Conservation (phyloP, 2,329 filamentous ascomycete genomes). For the Microsporum ferrugineum region DNA sequence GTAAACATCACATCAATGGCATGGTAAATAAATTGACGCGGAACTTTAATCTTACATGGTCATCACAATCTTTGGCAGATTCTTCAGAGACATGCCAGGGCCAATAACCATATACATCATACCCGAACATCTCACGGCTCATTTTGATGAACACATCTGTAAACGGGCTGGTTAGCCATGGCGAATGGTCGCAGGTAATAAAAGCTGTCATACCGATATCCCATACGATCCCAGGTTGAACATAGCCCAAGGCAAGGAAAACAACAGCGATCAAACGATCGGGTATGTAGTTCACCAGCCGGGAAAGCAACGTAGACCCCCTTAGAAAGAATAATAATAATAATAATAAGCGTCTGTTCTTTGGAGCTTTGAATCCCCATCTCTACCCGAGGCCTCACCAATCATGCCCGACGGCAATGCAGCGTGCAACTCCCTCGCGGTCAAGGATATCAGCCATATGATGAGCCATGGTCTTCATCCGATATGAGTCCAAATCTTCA, state of each 20-base stretch:
- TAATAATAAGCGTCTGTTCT: no score
- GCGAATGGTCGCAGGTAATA: no score
- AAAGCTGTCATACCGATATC: no score
- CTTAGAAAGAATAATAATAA: background rate
- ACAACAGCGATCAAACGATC: background rate
- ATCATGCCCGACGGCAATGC: background rate
- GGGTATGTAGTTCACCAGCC: background rate
- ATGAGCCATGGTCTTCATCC: background rate
- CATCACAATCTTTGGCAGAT: background rate
- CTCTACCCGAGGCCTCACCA: background rate
- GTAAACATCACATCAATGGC: background rate
- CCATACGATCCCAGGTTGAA: background rate
- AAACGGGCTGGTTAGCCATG: no score
- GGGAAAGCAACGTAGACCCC: background rate
- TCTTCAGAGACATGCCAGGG: background rate
- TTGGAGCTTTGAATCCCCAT: no score
- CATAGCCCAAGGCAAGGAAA: background rate
- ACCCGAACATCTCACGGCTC: background rate
- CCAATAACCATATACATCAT: background rate
- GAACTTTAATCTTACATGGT: background rate
- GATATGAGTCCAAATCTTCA: slow-evolving; percentile 27
- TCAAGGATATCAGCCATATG: slow-evolving; percentile 5
- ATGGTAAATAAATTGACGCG: background rate
- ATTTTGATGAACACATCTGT: background rate
- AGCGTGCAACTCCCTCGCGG: background rate